phyloP scores from a whole-genome alignment of 768 basidiomycete species.

The Mycena chlorophos region DNA sequence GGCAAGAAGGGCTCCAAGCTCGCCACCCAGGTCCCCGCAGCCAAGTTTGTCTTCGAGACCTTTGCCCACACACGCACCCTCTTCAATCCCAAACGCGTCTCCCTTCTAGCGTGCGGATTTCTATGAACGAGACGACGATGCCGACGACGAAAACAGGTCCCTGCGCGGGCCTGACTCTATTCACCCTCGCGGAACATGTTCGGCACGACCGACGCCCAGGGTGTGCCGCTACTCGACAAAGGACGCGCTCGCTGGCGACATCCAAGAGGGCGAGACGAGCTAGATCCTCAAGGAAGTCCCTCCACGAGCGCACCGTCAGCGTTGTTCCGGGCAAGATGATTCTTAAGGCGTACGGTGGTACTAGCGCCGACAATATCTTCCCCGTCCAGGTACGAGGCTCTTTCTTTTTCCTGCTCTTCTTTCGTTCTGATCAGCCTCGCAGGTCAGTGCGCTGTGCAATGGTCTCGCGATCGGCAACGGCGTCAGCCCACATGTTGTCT shows the following conservation, averaged over 20 bases:
- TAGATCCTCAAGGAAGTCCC: constrained; percentile 82
- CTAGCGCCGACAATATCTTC: constrained; percentile 74
- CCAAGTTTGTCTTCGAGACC: constrained; percentile 92
- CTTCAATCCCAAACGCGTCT: constrained; percentile 85
- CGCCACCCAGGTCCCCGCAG: constrained; percentile 80
- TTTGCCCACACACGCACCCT: constrained; percentile 92
- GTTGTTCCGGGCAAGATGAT: constrained; percentile 77
- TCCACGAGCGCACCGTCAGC: constrained; percentile 65
- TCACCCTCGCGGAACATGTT: constrained; percentile 97
- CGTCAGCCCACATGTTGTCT: constrained; percentile 80
- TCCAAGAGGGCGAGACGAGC: constrained; percentile 83
- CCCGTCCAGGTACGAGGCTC: constrained; percentile 77
- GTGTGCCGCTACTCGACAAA: constrained; percentile 59
- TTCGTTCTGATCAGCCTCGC: constrained; percentile 3
- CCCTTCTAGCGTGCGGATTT: constrained; percentile 76
- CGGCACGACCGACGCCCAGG: constrained; percentile 75
- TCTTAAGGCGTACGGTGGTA: constrained; percentile 77
- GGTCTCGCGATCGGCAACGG: constrained; percentile 77
- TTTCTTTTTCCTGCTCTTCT: background rate
- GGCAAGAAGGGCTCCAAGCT: constrained; percentile 96
- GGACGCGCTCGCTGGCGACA: constrained; percentile 82
- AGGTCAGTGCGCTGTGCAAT: constrained; percentile 93
- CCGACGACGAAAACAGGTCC: constrained; percentile 75
- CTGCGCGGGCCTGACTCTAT: constrained; percentile 60
- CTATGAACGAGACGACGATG: constrained; percentile 76